Conservation (phyloP, 495 filamentous ascomycete species). For the Podospora pseudopauciseta region DNA sequence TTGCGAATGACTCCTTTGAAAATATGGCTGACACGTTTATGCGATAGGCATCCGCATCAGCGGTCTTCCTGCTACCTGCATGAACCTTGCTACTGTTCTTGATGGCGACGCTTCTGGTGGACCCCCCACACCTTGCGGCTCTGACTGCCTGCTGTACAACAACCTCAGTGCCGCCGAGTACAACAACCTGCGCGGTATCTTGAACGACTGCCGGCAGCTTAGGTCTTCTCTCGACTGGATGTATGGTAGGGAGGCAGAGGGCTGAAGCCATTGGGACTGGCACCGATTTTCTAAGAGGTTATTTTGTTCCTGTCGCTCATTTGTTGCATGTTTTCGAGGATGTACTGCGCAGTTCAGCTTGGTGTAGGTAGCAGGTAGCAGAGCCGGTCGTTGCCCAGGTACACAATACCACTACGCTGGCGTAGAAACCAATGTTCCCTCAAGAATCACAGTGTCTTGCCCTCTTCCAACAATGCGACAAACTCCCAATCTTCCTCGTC, state of each 20-base stretch:
- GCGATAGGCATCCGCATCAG: not conserved
- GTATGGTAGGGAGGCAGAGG: not conserved
- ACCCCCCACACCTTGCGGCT: not conserved
- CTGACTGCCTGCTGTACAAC: not conserved
- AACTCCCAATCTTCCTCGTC: constrained; percentile 29
- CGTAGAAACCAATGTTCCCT: not conserved
- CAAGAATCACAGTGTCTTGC: constrained; percentile 19
- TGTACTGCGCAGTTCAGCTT: not conserved
- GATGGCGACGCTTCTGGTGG: constrained; percentile 1
- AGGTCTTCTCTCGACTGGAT: not conserved
- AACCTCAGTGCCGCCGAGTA: not conserved
- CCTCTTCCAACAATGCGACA: constrained; percentile 23
- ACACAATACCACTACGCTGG: not conserved
- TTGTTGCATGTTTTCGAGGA: not conserved
- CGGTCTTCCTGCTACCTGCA: not conserved
- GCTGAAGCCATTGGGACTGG: not conserved
- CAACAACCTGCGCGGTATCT: not conserved
- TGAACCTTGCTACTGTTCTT: not conserved
- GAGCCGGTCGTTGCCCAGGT: not conserved
- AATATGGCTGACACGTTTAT: not conserved
- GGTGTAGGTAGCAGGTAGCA: not conserved
- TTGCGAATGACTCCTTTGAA: not conserved
- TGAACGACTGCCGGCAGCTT: not conserved
- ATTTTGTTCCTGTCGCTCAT: not conserved
- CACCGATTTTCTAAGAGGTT: not conserved